Percentiles rank a stretch among this genome's conserved stretches.
phyloP scores from a whole-genome alignment of 2,329 filamentous ascomycete species.

The Dichotomopilus funicola region DNA sequence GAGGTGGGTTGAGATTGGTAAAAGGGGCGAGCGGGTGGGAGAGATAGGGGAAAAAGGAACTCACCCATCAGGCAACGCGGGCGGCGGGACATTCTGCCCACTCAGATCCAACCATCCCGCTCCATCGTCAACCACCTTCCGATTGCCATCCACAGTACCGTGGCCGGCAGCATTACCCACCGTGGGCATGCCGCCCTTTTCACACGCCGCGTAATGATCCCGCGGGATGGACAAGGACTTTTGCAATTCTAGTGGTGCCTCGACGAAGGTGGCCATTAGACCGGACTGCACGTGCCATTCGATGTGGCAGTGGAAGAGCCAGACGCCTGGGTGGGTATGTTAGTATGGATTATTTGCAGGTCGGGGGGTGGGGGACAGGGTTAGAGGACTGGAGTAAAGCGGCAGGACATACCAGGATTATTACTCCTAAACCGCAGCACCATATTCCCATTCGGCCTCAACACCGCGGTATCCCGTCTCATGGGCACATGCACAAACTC shows the following conservation, averaged over 20 bases:
- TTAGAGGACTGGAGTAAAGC: too few relatives aligned
- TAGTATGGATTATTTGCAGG: neutral
- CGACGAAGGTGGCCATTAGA: constrained; percentile 58
- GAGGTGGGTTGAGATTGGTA: too few relatives aligned
- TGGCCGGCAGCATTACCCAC: constrained; percentile 27
- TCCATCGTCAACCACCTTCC: constrained; percentile 7
- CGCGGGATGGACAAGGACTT: constrained; percentile 50
- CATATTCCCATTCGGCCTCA: constrained; percentile 60
- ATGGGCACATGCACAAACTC: constrained; percentile 52
- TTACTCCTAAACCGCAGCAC: constrained; percentile 62
- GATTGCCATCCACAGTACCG: too few relatives aligned
- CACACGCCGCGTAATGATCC: constrained; percentile 53
- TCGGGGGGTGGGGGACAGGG: too few relatives aligned
- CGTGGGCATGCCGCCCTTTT: constrained; percentile 21
- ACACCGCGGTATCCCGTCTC: constrained; percentile 60
- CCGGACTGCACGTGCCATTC: constrained; percentile 69
- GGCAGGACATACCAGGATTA: constrained; percentile 52
- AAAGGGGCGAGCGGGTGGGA: too few relatives aligned
- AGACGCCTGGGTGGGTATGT: constrained; percentile 34
- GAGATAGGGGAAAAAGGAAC: neutral
- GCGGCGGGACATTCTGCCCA: constrained; percentile 23
- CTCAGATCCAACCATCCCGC: constrained; percentile 23
- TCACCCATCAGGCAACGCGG: constrained; percentile 55
- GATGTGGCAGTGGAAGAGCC: constrained; percentile 75
- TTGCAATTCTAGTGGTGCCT: constrained; percentile 58